Percentiles rank a stretch among this genome's conserved stretches.
Evolutionary conservation across 106 monocot species (phyloP).

Genomic region (Iris macrosiphon): DNA sequence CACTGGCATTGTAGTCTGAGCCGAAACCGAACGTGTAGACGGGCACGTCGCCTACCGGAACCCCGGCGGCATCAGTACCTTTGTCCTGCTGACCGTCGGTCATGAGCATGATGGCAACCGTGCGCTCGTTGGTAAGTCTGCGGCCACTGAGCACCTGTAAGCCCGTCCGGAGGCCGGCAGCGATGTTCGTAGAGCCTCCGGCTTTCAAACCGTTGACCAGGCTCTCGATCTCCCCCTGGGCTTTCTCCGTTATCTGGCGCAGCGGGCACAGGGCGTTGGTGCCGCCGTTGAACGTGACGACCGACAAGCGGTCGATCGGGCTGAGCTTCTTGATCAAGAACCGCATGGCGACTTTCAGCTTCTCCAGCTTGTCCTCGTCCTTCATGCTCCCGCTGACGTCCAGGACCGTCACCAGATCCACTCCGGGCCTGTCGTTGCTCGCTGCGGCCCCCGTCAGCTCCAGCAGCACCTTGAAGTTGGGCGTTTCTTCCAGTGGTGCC

Average conservation of each 20-base stretch:
- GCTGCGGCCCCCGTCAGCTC: no score
- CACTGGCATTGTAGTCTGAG: background rate
- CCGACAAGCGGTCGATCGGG: background rate
- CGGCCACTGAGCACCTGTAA: background rate
- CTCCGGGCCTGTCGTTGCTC: background rate
- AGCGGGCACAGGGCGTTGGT: background rate
- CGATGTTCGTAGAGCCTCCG: background rate
- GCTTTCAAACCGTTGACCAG: background rate
- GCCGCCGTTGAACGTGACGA: background rate
- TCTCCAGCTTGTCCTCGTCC: background rate
- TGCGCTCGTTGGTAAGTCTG: background rate
- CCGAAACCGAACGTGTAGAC: constrained; percentile 1
- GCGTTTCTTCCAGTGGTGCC: no score
- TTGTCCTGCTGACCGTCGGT: background rate
- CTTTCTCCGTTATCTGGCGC: background rate
- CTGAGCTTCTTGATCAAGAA: background rate
- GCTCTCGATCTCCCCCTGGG: background rate
- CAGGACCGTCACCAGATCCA: constrained; percentile 2
- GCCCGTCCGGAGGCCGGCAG: background rate
- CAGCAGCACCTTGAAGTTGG: no score
- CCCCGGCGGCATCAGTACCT: background rate
- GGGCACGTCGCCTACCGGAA: background rate
- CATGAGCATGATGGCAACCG: background rate
- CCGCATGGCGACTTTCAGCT: background rate
- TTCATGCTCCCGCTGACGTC: background rate